A percentile compares a stretch with the other conserved stretches of the same genome.
Conservation (phyloP, 169 alveolate species). For the Eimeria sp. region DNA sequence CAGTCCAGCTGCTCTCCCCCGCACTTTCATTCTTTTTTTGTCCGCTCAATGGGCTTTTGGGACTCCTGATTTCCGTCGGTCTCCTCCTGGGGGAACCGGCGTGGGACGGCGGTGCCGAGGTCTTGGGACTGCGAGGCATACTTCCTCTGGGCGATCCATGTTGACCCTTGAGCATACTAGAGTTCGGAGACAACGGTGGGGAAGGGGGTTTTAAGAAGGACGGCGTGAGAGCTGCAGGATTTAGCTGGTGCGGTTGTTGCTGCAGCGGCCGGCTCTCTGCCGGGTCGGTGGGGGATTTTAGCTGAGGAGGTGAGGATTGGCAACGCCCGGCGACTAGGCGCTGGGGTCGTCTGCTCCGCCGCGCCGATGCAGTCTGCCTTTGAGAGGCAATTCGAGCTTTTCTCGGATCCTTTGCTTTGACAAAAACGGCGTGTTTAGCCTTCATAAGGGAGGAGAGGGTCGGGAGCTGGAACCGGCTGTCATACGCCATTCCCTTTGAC, state of each 20-base stretch:
- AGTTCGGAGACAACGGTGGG: neutral
- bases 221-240: neutral
- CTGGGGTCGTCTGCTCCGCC: neutral
- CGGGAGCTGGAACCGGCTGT: conserved; percentile 67
- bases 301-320: neutral
- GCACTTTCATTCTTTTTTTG: neutral
- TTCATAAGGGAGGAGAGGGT: conserved; percentile 76
- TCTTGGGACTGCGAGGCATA: neutral
- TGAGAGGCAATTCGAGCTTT: neutral
- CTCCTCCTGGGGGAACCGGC: neutral
- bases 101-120: neutral
- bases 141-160: neutral
- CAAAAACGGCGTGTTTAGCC: conserved; percentile 72
- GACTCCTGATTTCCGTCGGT: neutral
- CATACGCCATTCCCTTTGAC: conserved; percentile 60
- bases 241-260: neutral
- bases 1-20: conserved; percentile 11
- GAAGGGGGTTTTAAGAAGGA: neutral
- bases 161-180: neutral
- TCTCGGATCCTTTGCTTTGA: conserved; percentile 50
- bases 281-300: neutral
- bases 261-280: neutral
- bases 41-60: neutral
- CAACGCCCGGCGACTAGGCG: neutral
- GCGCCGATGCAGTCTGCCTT: neutral